These are phyloP conservation scores for Leccinum subtestaceum DNA, from an alignment of 768 basidiomycete species.

Conservation along the genomic window DNA sequence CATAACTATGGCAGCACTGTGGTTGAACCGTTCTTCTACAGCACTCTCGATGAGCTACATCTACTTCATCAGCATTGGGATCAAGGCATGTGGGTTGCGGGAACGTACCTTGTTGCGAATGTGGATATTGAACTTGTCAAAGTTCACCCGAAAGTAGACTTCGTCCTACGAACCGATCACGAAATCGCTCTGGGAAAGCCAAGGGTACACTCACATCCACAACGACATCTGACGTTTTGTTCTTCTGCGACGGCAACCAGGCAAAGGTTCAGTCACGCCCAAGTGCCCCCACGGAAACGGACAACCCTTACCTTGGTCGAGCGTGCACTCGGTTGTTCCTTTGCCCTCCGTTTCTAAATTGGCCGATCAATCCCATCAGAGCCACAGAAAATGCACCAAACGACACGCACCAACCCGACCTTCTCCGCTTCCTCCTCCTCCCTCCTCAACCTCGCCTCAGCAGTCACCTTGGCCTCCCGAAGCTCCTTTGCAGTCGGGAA, in stretches of 20 bases:
- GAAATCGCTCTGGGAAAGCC: not conserved
- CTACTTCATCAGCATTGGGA: conserved; percentile 39
- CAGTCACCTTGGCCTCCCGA: conserved; percentile 65
- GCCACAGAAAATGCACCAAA: not conserved
- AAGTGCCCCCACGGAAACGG: conserved; percentile 8
- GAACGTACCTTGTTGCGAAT: conserved; percentile 77
- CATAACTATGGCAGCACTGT: conserved; percentile 67
- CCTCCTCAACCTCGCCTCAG: conserved; percentile 56
- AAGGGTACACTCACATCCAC: conserved; percentile 59
- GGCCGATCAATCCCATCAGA: conserved; percentile 20
- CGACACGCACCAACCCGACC: conserved; percentile 56
- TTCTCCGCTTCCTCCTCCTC: conserved; percentile 76
- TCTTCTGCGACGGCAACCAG: conserved; percentile 36
- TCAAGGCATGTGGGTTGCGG: not conserved
- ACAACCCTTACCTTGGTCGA: conserved; percentile 50
- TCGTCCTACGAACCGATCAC: conserved; percentile 47
- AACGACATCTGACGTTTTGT: conserved; percentile 47
- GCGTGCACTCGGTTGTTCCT: conserved; percentile 38
- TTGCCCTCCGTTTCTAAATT: conserved; percentile 64
- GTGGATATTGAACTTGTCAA: conserved; percentile 76
- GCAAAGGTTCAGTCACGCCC: conserved; percentile 23
- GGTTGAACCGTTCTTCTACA: conserved; percentile 77
- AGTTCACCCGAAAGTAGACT: conserved; percentile 84
- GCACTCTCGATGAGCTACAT: conserved; percentile 64
- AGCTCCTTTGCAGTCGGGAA: conserved; percentile 83